Base-by-base conservation (phyloP, 441 rosid genomes). In the Euphorbia celastroides region DNA sequence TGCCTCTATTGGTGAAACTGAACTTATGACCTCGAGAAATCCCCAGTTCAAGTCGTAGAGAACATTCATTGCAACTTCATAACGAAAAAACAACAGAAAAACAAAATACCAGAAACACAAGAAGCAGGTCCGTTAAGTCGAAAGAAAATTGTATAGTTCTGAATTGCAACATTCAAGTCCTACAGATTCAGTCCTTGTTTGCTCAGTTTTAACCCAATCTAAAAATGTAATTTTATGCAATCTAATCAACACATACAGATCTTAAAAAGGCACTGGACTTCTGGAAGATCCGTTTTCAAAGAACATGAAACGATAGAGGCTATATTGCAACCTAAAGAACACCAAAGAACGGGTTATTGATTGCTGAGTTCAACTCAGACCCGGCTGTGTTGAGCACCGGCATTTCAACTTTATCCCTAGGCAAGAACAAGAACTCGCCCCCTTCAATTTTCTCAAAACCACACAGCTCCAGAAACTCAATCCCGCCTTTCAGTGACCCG, bases 331-430 rank as follows among this genome's bases (percentile, higher is more conserved):
- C 64, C 80, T 73, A 92, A 68, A 94, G 93, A 63, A 94, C 85
- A 65, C 98, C 98, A 5, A 92, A 92, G 75, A 88, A 94, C 57
- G 98, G 99, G 72, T 94, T 94, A 65, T 83, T 94, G 31, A 94
- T 87, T 10, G 98, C 99, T 55, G 98, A 94, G 78, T 80, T 88
- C 42, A 94, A 88, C 81, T 90, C 99, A 1, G 97, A 74, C 67
- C 97, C 97, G 31, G 96, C 99, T 36, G 90, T 78, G 73, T 90
- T 88, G 75, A 94, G 74, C 61, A 92, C 79, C 11, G 82, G 80
- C 79, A 79, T 58, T 70, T 94, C 93, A 19, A 92, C 89, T 83
- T 87, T 94, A 66, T 89, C 89, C 70, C 93, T 80, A 0, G 88
- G 68, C 22, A 94, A 79, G 77, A 88, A 83, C 78, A 94, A 72